A percentile compares a stretch with the other conserved stretches of the same genome.
Conservation (phyloP, 2,329 filamentous ascomycete genomes). For the Penicillium oxalicum region DNA sequence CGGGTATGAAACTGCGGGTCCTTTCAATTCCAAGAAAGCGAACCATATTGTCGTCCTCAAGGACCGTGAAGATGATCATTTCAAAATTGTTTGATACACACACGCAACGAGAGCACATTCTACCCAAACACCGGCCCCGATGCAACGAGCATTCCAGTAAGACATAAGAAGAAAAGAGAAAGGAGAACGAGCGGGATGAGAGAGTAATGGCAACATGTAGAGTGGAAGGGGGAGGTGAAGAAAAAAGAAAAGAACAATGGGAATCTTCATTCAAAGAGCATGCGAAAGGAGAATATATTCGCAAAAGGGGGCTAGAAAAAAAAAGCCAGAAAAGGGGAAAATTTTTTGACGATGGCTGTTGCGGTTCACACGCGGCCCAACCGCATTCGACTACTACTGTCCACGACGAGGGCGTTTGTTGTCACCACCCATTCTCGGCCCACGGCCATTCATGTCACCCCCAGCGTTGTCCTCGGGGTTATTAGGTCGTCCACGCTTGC, state of each 20-base stretch:
- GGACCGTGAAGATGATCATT: no score
- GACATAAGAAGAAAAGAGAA: slow-evolving; percentile 11
- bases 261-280: slow-evolving; percentile 4
- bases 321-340: background rate
- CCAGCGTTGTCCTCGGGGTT: slow-evolving; percentile 30
- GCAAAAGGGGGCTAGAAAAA: background rate
- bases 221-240: slow-evolving; percentile 4
- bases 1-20: no score
- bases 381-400: slow-evolving; percentile 16
- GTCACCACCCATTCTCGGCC: slow-evolving; percentile 36
- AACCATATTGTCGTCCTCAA: no score
- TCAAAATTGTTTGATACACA: no score
- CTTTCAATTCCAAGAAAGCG: no score
- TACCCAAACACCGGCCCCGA: slow-evolving; percentile 20
- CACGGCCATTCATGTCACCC: slow-evolving; percentile 23
- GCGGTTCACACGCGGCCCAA: background rate
- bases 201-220: background rate
- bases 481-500: slow-evolving; percentile 35
- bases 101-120: slow-evolving; percentile 6
- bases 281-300: background rate
- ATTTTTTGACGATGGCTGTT: background rate
- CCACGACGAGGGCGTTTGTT: slow-evolving; percentile 40
- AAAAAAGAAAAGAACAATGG: slow-evolving; percentile 1
- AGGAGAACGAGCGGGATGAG: slow-evolving; percentile 12
- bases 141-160: slow-evolving; percentile 17